These are phyloP conservation scores for Oropetium thomaeum DNA, from an alignment of 176 grass and related monocot genomes.

Conservation along the genomic window DNA sequence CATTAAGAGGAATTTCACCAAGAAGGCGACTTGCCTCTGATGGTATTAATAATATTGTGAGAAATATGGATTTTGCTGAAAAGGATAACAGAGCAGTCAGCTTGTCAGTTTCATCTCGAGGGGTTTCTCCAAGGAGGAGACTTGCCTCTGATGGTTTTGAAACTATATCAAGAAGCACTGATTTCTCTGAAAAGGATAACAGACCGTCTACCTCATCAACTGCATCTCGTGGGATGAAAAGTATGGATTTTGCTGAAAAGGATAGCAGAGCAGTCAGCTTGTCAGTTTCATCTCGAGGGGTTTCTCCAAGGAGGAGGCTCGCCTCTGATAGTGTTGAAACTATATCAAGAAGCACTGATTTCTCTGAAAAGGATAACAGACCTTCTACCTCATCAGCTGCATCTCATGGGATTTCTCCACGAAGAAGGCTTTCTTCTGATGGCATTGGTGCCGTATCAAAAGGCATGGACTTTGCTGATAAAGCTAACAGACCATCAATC, in stretches of 20 bases:
- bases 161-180: constrained; percentile 17
- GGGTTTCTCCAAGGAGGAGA: constrained; percentile 50
- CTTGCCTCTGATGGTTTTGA: constrained; percentile 48
- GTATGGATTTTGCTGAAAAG: constrained; percentile 36
- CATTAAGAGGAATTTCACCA: constrained; percentile 47
- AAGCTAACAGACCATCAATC: constrained; percentile 18
- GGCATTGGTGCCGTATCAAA: constrained; percentile 31
- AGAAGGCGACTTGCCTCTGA: constrained; percentile 42
- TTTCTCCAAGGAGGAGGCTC: constrained; percentile 54
- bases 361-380: constrained; percentile 46
- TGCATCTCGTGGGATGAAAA: constrained; percentile 29
- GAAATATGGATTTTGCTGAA: constrained; percentile 36
- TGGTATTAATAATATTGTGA: constrained; percentile 30
- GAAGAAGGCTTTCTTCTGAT: constrained; percentile 49
- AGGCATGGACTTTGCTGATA: constrained; percentile 33
- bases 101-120: constrained; percentile 28
- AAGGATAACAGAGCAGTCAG: constrained; percentile 37
- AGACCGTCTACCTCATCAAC: constrained; percentile 39
- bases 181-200: constrained; percentile 44
- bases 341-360: constrained; percentile 22
- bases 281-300: constrained; percentile 27
- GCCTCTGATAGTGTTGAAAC: constrained; percentile 41
- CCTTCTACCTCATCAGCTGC: constrained; percentile 39
- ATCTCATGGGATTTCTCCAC: constrained; percentile 41
- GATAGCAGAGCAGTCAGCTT: constrained; percentile 32